Base-by-base conservation (phyloP, 2,329 filamentous ascomycete genomes). In the Dactylonectria macrodidyma region DNA sequence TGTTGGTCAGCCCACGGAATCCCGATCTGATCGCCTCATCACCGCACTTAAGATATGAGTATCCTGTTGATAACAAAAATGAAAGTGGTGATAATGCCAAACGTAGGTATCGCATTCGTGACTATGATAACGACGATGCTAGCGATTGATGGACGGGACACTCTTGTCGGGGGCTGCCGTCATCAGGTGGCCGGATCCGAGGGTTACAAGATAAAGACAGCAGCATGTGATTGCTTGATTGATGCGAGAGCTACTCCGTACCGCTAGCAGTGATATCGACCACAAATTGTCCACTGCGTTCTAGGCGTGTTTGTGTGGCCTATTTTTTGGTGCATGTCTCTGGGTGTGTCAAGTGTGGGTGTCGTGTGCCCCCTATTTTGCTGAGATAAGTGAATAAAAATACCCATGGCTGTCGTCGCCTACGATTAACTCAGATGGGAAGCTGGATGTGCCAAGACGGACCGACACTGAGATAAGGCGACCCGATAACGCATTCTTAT, bases 381-480 rank as follows among this genome's bases (percentile, higher is more conserved):
- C 22, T 33, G 30, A 44, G 30, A 59, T 47, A 65, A 51, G 44
- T 48, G 52, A 33, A 50, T 14, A 19, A 24, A 26, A 4, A n/a
- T 33, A 52, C 12, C 16, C 5, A 26, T 16, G 19, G 34, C 24
- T 24, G 46, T 12, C 16, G 19, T 16, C 14, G 34, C 47, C 46
- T 46, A 36, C 34, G 22, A 52, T 66, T 62, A 62, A 66, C 63
- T 66, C 41, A 54, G 60, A 57, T 26, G 47, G 51, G 58, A 66
- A 66, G 63, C 58, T 66, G 52, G 38, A 26, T 61, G 50, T 26
- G 48, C 64, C 60, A 70, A 62, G 68, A 70, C 61, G 63, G 70
- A 57, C 59, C 63, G 55, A 59, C 55, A 58, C 65, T 60, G 68
- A 71, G 63, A 66, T 66, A 66, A 62, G 57, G 48, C 36, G 46